A percentile compares a stretch with the other conserved stretches of the same genome.
Conservation (phyloP, 306 rosid genomes). For the Sesbania bispinosa region DNA sequence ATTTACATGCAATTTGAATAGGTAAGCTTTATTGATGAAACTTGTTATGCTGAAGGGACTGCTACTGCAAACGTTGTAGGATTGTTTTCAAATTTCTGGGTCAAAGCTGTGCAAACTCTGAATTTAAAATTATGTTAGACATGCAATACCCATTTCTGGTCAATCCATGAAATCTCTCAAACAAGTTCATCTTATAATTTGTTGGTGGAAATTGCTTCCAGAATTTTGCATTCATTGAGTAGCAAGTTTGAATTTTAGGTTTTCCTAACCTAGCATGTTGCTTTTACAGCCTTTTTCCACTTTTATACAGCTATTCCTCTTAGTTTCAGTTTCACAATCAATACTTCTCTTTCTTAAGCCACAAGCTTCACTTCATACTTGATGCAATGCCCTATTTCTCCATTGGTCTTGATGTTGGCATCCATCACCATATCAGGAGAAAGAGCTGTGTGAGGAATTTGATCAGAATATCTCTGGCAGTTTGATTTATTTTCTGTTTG, state of each 20-base stretch:
- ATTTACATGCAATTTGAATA: slow-evolving; percentile 6
- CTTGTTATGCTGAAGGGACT: slow-evolving; percentile 14
- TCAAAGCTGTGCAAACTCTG: background rate
- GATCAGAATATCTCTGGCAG: slow-evolving; percentile 9
- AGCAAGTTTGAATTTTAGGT: background rate
- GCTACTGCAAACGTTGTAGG: background rate
- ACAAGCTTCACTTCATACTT: background rate
- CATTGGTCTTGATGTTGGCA: slow-evolving; percentile 8
- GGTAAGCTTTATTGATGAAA: slow-evolving; percentile 8
- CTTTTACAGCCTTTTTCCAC: background rate
- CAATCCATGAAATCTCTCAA: background rate
- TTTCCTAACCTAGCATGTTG: slow-evolving; percentile 1
- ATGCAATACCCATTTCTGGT: background rate
- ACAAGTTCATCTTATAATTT: slow-evolving; percentile 5
- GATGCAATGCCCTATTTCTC: background rate
- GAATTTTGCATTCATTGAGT: background rate
- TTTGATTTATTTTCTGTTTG: slow-evolving; percentile 6
- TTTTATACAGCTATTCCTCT: background rate
- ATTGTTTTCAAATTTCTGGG: background rate
- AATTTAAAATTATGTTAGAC: slow-evolving; percentile 11
- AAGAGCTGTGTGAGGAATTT: background rate
- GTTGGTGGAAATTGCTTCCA: background rate
- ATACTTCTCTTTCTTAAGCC: background rate
- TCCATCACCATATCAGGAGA: slow-evolving; percentile 5
- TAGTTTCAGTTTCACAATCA: slow-evolving; percentile 8